Percentiles rank a stretch among this genome's conserved stretches.
phyloP scores from a whole-genome alignment of 495 filamentous ascomycete species.

The Penicillium psychrofluorescens region DNA sequence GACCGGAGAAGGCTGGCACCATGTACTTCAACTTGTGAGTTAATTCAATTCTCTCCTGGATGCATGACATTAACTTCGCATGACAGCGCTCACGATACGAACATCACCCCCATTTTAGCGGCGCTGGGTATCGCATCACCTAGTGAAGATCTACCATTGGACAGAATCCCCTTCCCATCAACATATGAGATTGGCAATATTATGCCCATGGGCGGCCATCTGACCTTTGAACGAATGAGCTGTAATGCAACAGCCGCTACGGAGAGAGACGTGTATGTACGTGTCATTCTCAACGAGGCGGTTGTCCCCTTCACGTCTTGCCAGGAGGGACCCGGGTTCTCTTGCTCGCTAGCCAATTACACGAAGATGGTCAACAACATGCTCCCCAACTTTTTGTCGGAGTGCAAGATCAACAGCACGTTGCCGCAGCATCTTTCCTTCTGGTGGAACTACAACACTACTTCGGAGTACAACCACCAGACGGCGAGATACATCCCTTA shows the following conservation, averaged over 20 bases:
- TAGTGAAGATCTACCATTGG: conserved; percentile 31
- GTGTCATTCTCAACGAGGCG: conserved; percentile 18
- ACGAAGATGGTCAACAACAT: conserved; percentile 4
- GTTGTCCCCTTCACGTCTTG: conserved; percentile 15
- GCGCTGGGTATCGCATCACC: conserved; percentile 40
- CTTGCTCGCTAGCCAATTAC: conserved; percentile 12
- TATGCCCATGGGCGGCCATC: conserved; percentile 43
- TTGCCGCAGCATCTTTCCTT: conserved; percentile 16
- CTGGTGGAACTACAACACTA: conserved; percentile 19
- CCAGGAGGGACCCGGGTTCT: conserved; percentile 15
- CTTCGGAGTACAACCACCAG: conserved; percentile 3
- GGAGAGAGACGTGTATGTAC: conserved; percentile 11
- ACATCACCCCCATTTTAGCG: conserved; percentile 44
- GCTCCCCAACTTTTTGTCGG: conserved; percentile 6
- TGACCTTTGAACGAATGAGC: conserved; percentile 42
- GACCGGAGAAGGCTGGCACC: conserved; percentile 31
- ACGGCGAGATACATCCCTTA: not conserved
- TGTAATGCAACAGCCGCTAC: conserved; percentile 26
- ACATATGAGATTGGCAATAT: conserved; percentile 43
- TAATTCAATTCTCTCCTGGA: not conserved
- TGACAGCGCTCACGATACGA: conserved; percentile 44
- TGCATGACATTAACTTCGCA: not conserved
- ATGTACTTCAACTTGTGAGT: conserved; percentile 48
- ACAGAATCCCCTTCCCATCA: conserved; percentile 26
- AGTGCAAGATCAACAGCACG: conserved; percentile 8